Percentiles rank a stretch among this genome's conserved stretches.
Evolutionary conservation across 306 rosid species (phyloP).

Genomic region (Fragaria vesca): DNA sequence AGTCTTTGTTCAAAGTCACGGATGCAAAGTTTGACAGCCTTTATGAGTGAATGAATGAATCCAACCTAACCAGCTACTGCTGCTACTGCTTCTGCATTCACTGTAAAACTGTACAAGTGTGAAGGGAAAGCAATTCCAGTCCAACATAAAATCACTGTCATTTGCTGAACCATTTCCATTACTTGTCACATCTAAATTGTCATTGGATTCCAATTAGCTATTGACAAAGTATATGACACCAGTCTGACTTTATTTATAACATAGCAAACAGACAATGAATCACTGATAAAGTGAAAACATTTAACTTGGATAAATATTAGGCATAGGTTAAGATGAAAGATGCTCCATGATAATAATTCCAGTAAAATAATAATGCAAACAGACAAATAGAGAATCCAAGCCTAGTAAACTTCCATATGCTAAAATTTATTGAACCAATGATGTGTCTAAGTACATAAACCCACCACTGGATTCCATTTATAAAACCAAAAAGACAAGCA

Average conservation of each 20-base stretch:
- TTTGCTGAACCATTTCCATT: constrained; percentile 26
- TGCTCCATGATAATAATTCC: background rate
- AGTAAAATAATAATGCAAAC: constrained; percentile 1
- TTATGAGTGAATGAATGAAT: background rate
- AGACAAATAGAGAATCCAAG: constrained; percentile 26
- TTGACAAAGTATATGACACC: constrained; percentile 37
- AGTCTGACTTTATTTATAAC: constrained; percentile 20
- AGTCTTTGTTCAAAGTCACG: constrained; percentile 13
- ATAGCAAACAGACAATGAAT: background rate
- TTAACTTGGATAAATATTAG: background rate
- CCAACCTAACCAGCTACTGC: constrained; percentile 12
- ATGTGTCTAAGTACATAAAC: constrained; percentile 53
- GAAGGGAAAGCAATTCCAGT: constrained; percentile 20
- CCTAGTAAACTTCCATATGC: constrained; percentile 29
- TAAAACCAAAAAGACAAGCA: constrained; percentile 36
- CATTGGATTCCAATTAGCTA: constrained; percentile 55
- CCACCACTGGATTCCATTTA: constrained; percentile 50
- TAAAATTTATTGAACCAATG: constrained; percentile 59
- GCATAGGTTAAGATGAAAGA: background rate
- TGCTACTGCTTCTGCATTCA: background rate
- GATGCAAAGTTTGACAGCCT: constrained; percentile 9
- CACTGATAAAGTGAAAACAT: constrained; percentile 4
- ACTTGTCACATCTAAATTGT: constrained; percentile 42
- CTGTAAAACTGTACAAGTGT: background rate
- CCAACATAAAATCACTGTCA: constrained; percentile 27